phyloP scores from a whole-genome alignment of 2,329 filamentous ascomycete species.

The Penicillium sp. region DNA sequence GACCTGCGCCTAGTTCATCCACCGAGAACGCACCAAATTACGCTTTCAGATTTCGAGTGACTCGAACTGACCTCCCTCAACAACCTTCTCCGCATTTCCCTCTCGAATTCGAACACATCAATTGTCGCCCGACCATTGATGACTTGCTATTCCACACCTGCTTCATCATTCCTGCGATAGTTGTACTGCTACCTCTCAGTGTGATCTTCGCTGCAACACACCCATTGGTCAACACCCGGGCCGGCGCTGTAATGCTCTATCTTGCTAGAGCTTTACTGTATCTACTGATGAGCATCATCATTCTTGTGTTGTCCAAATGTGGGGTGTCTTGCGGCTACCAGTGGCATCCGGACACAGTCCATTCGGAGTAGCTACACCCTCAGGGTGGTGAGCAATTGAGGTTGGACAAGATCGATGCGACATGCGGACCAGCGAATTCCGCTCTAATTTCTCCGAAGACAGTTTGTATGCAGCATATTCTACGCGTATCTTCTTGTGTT shows the following conservation, averaged over 20 bases:
- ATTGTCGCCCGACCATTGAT: constrained; percentile 4
- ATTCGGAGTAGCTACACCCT: neutral
- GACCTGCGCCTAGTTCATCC: neutral
- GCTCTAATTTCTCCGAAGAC: neutral
- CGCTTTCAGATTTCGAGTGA: neutral
- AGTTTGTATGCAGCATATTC: neutral
- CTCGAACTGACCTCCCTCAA: neutral
- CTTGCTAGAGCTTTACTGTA: constrained; percentile 6
- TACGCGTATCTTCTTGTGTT: neutral
- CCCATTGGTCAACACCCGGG: constrained; percentile 6
- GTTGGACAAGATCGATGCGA: neutral
- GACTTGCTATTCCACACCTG: constrained; percentile 16
- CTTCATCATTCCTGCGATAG: constrained; percentile 16
- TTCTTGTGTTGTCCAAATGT: constrained; percentile 1
- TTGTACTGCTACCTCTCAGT: constrained; percentile 9
- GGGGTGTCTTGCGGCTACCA: constrained; percentile 2
- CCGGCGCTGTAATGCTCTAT: constrained; percentile 9
- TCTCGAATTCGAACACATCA: neutral
- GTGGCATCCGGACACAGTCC: neutral
- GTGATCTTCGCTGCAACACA: constrained; percentile 5
- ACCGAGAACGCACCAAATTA: neutral
- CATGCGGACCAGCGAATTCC: neutral
- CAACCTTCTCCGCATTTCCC: constrained; percentile 3
- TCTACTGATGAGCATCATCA: neutral
- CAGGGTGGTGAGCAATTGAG: neutral